These are phyloP conservation scores for Toxoplasma gondii DNA, from an alignment of 169 alveolate species.

Conservation along the genomic window DNA sequence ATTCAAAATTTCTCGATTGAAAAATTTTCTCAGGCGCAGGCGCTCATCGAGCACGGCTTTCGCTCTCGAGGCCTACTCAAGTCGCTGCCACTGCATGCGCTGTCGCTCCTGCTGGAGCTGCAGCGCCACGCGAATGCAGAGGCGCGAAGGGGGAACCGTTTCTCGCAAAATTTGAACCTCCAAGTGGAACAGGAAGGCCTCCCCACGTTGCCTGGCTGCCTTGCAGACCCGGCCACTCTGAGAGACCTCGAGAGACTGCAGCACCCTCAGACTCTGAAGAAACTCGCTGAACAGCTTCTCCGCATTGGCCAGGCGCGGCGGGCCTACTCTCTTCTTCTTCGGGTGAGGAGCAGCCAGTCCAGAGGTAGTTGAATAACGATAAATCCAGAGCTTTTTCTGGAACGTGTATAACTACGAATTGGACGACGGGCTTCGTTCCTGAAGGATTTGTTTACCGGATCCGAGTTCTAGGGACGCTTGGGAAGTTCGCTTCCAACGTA, in stretches of 20 bases:
- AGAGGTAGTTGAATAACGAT: no score
- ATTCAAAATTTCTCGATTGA: no score
- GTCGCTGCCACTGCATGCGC: constrained; percentile 21
- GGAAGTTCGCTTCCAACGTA: no score
- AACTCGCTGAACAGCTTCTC: background rate
- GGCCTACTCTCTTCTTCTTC: background rate
- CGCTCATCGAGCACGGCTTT: constrained; percentile 2
- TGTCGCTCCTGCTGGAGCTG: constrained; percentile 12
- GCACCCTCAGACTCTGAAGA: constrained; percentile 27
- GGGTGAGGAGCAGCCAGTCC: background rate
- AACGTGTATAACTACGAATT: no score
- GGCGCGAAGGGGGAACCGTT: background rate
- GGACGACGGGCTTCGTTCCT: no score
- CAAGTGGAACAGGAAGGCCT: background rate
- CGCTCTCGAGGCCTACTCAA: background rate
- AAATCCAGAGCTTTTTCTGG: no score
- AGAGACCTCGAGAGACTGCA: constrained; percentile 14
- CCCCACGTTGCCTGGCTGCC: background rate
- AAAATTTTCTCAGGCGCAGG: background rate
- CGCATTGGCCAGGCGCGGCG: constrained; percentile 20
- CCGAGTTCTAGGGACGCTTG: no score
- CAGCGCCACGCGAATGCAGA: background rate
- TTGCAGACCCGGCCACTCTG: background rate
- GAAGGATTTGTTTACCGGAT: no score
- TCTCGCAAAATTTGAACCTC: background rate